Percentiles rank a stretch among this genome's conserved stretches.
Evolutionary conservation across 768 basidiomycete species (phyloP).

Genomic region (Heimioporus sp.): DNA sequence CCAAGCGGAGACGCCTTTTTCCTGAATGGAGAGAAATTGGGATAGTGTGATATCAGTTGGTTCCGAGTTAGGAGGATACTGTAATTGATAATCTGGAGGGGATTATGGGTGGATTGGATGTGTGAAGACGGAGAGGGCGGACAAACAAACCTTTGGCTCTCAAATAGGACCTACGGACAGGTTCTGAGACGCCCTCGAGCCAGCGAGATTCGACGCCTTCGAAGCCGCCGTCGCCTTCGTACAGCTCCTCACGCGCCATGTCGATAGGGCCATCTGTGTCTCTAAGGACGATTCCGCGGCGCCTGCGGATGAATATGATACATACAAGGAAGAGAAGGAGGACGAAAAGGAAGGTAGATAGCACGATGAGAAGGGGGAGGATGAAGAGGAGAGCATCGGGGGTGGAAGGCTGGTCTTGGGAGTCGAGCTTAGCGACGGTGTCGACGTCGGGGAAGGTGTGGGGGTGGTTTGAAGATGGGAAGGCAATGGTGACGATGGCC

Average conservation of each 20-base stretch:
- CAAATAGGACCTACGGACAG: slow-evolving; percentile 64
- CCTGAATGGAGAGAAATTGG: slow-evolving; percentile 98
- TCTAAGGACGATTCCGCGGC: slow-evolving; percentile 73
- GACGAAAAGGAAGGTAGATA: slow-evolving; percentile 90
- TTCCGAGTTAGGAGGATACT: slow-evolving; percentile 93
- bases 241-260: slow-evolving; percentile 87
- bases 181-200: slow-evolving; percentile 80
- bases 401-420: slow-evolving; percentile 23
- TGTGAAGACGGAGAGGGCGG: neutral
- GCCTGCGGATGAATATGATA: slow-evolving; percentile 76
- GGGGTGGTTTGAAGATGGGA: neutral
- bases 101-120: slow-evolving; percentile 7
- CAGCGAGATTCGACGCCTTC: slow-evolving; percentile 90
- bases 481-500: slow-evolving; percentile 1
- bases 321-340: slow-evolving; percentile 89
- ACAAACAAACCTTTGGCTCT: slow-evolving; percentile 77
- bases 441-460: neutral
- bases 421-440: slow-evolving; percentile 1
- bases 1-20: slow-evolving; percentile 99
- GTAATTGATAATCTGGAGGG: slow-evolving; percentile 68
- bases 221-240: slow-evolving; percentile 91
- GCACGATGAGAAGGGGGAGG: slow-evolving; percentile 90
- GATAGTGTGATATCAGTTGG: slow-evolving; percentile 98
- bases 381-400: slow-evolving; percentile 81
- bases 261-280: slow-evolving; percentile 93